Evolutionary conservation across 805 yeast genomes (phyloP), one percentile per base, ranked within the genome.

Genomic region (Starmerella gropengiesseri): DNA sequence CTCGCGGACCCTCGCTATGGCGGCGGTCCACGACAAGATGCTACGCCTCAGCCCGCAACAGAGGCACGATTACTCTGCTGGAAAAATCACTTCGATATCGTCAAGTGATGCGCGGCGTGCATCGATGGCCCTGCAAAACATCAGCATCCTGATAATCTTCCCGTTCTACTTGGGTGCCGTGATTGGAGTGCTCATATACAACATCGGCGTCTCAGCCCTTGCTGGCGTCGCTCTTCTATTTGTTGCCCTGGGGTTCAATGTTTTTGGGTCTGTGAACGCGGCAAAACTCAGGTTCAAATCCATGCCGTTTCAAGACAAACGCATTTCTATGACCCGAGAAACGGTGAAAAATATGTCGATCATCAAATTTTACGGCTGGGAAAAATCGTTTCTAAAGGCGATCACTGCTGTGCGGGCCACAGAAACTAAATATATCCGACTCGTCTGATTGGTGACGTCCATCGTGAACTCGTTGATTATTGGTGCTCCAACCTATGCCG

Each of bases 311-410:
- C 85, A 94, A 3, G 96, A 86, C 60, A 60, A 65, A 18, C 75
- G 96, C 55, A 82, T 86, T 16, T 69, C 76, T 37, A 67, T 74
- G 41, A 75, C 84, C 60, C 79, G 81, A 51, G 96, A 86, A 59
- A 73, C 84, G 26, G 64, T 87, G 50, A 75, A 72, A 54, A 75
- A 80, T 51, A 73, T 87, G 67, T 81, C 80, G 56, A 71, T 79
- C 60, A 81, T 86, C 60, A 86, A 87, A 63, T 81, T 72, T 58
- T 86, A 86, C 59, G 82, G 93, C 1, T 86, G 95, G 95, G 95
- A 87, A 62, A 68, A 68, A 27, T 84, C 95, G 0, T 87, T 83
- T 57, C 65, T 67, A 38, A 58, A 67, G 9, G 64, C 69, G 37
- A 69, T 87, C 29, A 18, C 20, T 3, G 31, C 14, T 2, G 16